Evolutionary conservation across 2,329 filamentous ascomycete species (phyloP), one percentile per base, ranked within the genome.

Genomic region (Verticillium albo-atrum): DNA sequence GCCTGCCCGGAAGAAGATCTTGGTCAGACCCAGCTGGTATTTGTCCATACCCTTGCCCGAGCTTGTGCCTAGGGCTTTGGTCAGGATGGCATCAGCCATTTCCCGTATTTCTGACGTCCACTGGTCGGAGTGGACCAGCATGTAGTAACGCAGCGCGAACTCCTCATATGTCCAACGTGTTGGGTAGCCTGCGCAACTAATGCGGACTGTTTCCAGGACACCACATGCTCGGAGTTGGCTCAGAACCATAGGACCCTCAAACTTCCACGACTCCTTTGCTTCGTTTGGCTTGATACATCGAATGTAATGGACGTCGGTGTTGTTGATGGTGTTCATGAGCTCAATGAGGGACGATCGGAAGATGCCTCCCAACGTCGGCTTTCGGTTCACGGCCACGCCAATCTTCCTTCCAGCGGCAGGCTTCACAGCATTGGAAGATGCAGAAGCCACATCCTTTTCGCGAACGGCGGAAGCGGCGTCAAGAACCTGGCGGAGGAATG

Each of bases 251-350:
- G 96, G 95, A 0, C 95, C 95, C 72, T 99, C 95, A 63, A 98
- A 99, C 69, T 96, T 94, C 95, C 95, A 99, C 0, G 95, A 87
- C 70, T 91, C 91, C 76, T 99, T 99, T 56, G 87, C 91, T 77
- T 99, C 95, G 72, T 99, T 99, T 32, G 95, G 95, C 78, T 99
- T 99, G 77, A 99, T 98, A 74, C 95, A 99, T 67, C 95, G 89
- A 71, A 99, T 99, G 76, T 99, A 99, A 76, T 99, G 95, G 23
- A 98, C 95, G 72, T 99, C 95, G 3, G 95, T 99, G 66, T 91
- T 93, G 75, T 96, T 97, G 76, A 99, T 99, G 5, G 95, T 99
- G 72, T 87, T 84, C 94, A 99, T 99, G 56, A 99, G 85, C 76
- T 99, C 95, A 68, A 99, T 98, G 69, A 99, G 81, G 9, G 95